Base-by-base conservation (phyloP, 306 rosid species). In the Biancaea sappan region DNA sequence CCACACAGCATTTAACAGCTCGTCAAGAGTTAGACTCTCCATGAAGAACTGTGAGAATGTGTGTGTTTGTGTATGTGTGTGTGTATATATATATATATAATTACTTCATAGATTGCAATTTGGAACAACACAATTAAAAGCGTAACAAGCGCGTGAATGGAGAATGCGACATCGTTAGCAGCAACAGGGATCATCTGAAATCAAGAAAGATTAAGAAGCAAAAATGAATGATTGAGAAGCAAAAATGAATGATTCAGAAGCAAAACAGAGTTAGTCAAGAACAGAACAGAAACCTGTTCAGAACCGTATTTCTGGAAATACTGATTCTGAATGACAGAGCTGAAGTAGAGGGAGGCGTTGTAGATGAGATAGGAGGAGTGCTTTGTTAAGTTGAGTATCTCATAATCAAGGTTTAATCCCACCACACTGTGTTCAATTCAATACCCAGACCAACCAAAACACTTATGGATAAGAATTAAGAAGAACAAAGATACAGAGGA, bases 171-270 rank as follows among this genome's bases (percentile, higher is more conserved):
- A 79, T 93, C 98, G 35, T 89, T 93, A 12, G 94, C 94, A 29
- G 98, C 98, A 0, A 93, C 97, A 34, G 97, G 97, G 69, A 90
- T 90, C 95, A 88, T 88, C 98, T 93, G 84, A 78, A 82, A 52
- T 28, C 43, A 57, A 64, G 50, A 4, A 56, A n/a, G n/a, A n/a
- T n/a, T n/a, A n/a, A n/a, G n/a, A n/a, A n/a, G n/a, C n/a, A n/a
- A n/a, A n/a, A n/a, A n/a, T n/a, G n/a, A n/a, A n/a, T n/a, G 76
- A 31, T 28, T 3, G 26, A 28, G 50, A 40, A 12, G 48, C 29
- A 62, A 7, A 5, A 35, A 19, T 56, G 4, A n/a, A 8, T 13
- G 35, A 13, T 24, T 11, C 19, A 26, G 62, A 10, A 56, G 9
- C 18, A 8, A 8, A 2, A 37, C 1, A 37, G 12, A 37, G 43